Evolutionary conservation across 352 stramenopile species (phyloP), one percentile per base, ranked within the genome.

Genomic region (Albugo laibachii): DNA sequence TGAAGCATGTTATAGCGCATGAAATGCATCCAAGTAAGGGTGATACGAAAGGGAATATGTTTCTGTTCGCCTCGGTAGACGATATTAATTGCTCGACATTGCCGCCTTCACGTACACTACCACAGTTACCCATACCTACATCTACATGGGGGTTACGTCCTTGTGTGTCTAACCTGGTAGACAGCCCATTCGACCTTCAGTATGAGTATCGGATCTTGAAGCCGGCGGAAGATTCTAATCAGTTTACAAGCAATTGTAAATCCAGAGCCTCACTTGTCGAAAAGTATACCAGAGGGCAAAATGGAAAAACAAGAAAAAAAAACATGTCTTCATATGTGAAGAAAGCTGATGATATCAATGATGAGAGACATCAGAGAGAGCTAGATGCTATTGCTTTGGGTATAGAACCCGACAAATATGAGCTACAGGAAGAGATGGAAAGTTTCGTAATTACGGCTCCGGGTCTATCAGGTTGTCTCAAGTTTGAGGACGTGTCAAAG

Each of bases 211-310:
- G 66, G 10, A 37, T 54, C 1, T 53, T 79, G 36, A 54, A 49
- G 11, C 15, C 63, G n/a, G 48, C 44, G 24, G 50, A 57, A 18
- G 57, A 54, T 39, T 21, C 46, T 41, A 36, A 55, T 56, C 57
- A 0, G 55, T 59, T 31, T 56, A 62, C 12, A 49, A 73, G 35
- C 54, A 75, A 45, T 67, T 62, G 20, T 81, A 85, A 47, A 69
- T 66, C 13, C 78, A 66, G 47, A 69, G 69, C 8, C 56, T 83
- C 45, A 77, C 62, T 39, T 80, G 80, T 39, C 70, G 66, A 84
- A 60, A 71, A 85, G 50, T 86, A 91, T 49, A 73, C 69, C 18
- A 62, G 75, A 42, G 74, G 78, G 21, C 83, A 73, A 54, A 82
- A 81, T 54, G 80, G 65, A 41, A 87, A 87, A 54, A 74, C 72